These are phyloP conservation scores for Colletotrichum filicis DNA, from an alignment of 2,329 filamentous ascomycete species.

Conservation along the genomic window DNA sequence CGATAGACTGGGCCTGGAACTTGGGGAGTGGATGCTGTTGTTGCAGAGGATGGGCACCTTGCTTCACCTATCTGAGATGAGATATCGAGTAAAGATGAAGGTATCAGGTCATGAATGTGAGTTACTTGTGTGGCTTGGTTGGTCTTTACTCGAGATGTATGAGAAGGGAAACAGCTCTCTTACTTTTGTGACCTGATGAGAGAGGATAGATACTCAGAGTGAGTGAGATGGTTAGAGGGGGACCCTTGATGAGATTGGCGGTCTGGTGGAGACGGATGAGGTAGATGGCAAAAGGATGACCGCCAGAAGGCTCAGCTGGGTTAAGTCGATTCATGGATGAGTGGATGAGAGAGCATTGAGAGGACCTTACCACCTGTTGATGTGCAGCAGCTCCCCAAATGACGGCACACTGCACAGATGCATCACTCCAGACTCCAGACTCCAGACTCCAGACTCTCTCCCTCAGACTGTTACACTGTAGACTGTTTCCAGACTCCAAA, in stretches of 20 bases:
- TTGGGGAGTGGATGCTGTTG: not conserved
- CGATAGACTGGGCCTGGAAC: slow-evolving; percentile 31
- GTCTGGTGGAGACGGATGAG: slow-evolving; percentile 32
- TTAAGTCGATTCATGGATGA: not conserved
- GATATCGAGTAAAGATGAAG: not conserved
- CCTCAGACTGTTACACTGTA: no score
- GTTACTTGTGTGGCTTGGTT: not conserved
- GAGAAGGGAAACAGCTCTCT: not conserved
- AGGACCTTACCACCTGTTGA: not conserved
- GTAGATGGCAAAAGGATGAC: slow-evolving; percentile 33
- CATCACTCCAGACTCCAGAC: not conserved
- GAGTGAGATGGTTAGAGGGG: not conserved
- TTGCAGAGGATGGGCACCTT: not conserved
- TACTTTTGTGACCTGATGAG: no score
- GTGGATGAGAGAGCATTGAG: not conserved
- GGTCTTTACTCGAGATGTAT: not conserved
- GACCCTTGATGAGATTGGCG: slow-evolving; percentile 25
- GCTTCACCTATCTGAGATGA: no score
- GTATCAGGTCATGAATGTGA: not conserved
- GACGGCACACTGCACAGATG: not conserved
- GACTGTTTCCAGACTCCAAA: not conserved
- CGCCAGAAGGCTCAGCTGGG: slow-evolving; percentile 10
- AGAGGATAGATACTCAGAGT: not conserved
- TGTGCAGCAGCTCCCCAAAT: not conserved
- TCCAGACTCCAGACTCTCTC: no score